A percentile compares a stretch with the other conserved stretches of the same genome.
Conservation (phyloP, 2,329 filamentous ascomycete species). For the Cercospora beticola region DNA sequence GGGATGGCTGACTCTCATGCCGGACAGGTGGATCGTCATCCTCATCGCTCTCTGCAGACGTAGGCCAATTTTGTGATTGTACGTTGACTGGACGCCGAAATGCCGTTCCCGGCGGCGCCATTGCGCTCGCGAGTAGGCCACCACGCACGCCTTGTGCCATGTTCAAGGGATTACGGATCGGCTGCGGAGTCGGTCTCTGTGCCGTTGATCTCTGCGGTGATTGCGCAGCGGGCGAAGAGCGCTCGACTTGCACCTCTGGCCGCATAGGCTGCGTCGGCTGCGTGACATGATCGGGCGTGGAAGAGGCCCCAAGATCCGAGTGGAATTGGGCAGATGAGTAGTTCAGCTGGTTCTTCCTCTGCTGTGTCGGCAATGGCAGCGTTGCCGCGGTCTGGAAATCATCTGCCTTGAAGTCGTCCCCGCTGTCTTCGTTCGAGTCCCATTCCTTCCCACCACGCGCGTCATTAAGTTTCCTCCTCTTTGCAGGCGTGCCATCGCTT, state of each 20-base stretch:
- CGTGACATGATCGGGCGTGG: constrained; percentile 39
- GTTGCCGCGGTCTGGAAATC: constrained; percentile 50
- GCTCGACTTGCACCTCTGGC: constrained; percentile 71
- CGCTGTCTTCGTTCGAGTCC: constrained; percentile 46
- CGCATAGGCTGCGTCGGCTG: constrained; percentile 48
- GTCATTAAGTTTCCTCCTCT: constrained; percentile 35
- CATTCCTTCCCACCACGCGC: constrained; percentile 26
- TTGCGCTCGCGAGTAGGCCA: constrained; percentile 57
- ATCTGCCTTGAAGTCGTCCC: constrained; percentile 53
- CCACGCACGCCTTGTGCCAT: constrained; percentile 23
- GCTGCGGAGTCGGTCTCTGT: constrained; percentile 33
- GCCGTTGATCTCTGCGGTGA: constrained; percentile 41
- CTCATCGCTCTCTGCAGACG: constrained; percentile 28
- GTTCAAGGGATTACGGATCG: constrained; percentile 16
- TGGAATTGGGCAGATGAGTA: constrained; percentile 26
- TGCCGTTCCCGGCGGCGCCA: constrained; percentile 74
- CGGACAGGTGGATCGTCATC: constrained; percentile 50
- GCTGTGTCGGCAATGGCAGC: constrained; percentile 30
- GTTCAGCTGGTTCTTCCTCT: constrained; percentile 26
- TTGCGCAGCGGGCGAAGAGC: constrained; percentile 66
- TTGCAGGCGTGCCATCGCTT: constrained; percentile 35
- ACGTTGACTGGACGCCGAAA: constrained; percentile 54
- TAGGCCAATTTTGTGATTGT: constrained; percentile 21
- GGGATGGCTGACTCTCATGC: constrained; percentile 16
- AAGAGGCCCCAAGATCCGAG: constrained; percentile 23